Base-by-base conservation (phyloP, 1,139 yeast species). In the Geotrichum candidum region DNA sequence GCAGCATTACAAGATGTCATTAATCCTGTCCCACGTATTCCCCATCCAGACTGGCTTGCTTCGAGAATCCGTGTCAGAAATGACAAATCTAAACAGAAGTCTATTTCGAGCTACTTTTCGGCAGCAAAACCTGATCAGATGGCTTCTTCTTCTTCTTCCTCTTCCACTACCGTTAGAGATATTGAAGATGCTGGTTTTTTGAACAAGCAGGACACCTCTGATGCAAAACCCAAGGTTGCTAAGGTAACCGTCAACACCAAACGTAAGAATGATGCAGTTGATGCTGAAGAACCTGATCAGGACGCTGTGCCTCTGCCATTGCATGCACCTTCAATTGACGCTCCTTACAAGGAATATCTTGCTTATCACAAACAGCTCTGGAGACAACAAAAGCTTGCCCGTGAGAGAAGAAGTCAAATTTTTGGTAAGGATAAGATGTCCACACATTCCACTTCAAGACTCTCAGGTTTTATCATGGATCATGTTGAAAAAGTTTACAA, bases 1-100 rank as follows among this genome's bases (percentile, higher is more conserved):
- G 99, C 99, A 9, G 99, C 98, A 7, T 78, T 92, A 63, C 99
- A 95, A 77, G 84, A 85, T 61, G 84, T 94, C 15, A 76, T 80
- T n/a, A 95, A 95, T 70, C 99, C 99, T 0, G 98, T 95, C 56
- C 97, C 98, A 1, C 80, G 98, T 67, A 92, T 95, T 11, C 84
- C 84, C 7, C 98, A 94, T 70, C 99, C 99, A 0, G 96, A 88
- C 48, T 95, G 99, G 99, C 80, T 95, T 59, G 82, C 81, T 65
- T 85, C 81, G 68, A 82, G 82, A 65, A 84, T 94, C 61, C 79
- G 81, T 3, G 75, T 75, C 10, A 81, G 80, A 64, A 84, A 83
- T 63, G 95, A 89, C 71, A 83, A 83, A 61, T 80, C 83, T 68
- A 90, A 90, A 70, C 98, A 94, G 73, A 78, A 84, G 1, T 82